Evolutionary conservation across 768 basidiomycete species (phyloP), one percentile per base, ranked within the genome.

Genomic region (Arthromyces matolae): DNA sequence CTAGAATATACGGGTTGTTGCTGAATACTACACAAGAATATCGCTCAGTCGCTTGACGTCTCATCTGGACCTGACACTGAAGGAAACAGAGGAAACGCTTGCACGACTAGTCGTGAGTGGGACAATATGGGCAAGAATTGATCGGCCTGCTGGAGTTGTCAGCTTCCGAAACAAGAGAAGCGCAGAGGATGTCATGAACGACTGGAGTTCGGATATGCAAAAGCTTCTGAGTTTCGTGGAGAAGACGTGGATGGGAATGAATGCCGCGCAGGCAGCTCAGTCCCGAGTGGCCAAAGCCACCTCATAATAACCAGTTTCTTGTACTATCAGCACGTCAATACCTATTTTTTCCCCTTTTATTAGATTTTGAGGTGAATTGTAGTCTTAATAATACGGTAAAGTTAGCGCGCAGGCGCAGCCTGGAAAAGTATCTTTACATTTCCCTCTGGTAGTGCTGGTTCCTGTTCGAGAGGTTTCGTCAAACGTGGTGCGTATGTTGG

Each of bases 231-330:
- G 87, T 14, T 68, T 96, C 33, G 89, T 93, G 12, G 96, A 99
- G 72, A 97, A 97, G 80, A 93, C 92, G n/a, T 96, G 94, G 90
- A 93, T 93, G 90, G 87, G 86, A 29, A 85, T 93, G 79, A 92
- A 92, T 55, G 89, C 90, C 27, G 89, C 90, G 9, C 80, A 89
- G 63, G 89, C 90, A 38, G 89, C 89, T 18, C 86, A 89, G 56
- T 81, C 86, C 41, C 75, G 83, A 50, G 70, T 54, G 27, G 55
- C 72, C 51, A 77, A 75, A 53, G 59, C 69, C 45, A 68, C 58
- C 50, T 52, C 53, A 25, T 61, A 53, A 47, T n/a, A 9, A n/a
- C n/a, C n/a, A n/a, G n/a, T n/a, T 42, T 32, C 9, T 13, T 45
- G 36, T 45, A 32, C 46, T 54, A 39, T 48, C 40, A 33, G 32